Percentiles rank a stretch among this genome's conserved stretches.
These are phyloP conservation scores for Aspergillus sp. DNA, from an alignment of 2,329 filamentous ascomycete genomes.

Conservation along the genomic window DNA sequence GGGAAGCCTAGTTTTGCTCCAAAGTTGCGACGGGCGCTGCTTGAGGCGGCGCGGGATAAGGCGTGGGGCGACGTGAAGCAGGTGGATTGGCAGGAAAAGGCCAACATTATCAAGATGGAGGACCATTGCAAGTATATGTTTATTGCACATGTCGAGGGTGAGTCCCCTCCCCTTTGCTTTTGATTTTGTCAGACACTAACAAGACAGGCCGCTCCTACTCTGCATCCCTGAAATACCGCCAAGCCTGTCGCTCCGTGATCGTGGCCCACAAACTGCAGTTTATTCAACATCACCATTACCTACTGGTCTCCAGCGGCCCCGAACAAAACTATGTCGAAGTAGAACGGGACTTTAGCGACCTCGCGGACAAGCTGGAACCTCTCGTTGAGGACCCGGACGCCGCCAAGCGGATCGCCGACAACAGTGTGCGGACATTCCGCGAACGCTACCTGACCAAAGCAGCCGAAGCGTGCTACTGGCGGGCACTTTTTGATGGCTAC, in stretches of 20 bases:
- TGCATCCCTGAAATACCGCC: constrained; percentile 44
- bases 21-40: constrained; percentile 34
- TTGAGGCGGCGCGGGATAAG: constrained; percentile 34
- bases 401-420: constrained; percentile 41
- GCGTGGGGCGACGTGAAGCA: constrained; percentile 43
- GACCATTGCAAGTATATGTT: constrained; percentile 50
- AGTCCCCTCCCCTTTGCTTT: constrained; percentile 2
- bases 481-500: constrained; percentile 33
- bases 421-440: constrained; percentile 40
- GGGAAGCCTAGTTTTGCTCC: constrained; percentile 39
- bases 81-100: constrained; percentile 33
- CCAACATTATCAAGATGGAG: constrained; percentile 43
- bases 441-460: constrained; percentile 45
- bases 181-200: not conserved
- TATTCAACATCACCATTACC: constrained; percentile 41
- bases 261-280: constrained; percentile 42
- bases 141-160: constrained; percentile 48
- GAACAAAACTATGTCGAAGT: constrained; percentile 44
- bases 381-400: constrained; percentile 29
- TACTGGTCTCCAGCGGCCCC: constrained; percentile 35
- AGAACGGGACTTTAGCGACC: constrained; percentile 49
- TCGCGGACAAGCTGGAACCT: constrained; percentile 31
- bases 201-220: constrained; percentile 37
- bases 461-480: constrained; percentile 48
- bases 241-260: constrained; percentile 42